Conservation (phyloP, 108 stramenopile genomes). For the Skeletonema costatum region DNA sequence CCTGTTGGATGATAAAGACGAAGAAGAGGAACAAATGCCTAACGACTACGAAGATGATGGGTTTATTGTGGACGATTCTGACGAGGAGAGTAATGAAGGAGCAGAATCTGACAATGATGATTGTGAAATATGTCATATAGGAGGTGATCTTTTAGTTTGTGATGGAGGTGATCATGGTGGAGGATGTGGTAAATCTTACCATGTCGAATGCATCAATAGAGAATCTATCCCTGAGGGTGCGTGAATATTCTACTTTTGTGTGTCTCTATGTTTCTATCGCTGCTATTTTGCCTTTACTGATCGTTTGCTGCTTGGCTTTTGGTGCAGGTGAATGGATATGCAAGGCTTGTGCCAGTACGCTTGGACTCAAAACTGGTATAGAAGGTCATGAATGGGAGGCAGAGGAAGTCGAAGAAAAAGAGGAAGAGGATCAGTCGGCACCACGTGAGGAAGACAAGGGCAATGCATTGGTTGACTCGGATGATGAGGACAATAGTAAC, state of each 20-base stretch:
- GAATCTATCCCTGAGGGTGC: slow-evolving; percentile 47
- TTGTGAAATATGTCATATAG: slow-evolving; percentile 54
- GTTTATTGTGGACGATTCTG: slow-evolving; percentile 49
- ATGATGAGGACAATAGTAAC: not conserved
- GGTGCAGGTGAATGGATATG: slow-evolving; percentile 70
- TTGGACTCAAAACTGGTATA: slow-evolving; percentile 40
- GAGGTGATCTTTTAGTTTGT: slow-evolving; percentile 68
- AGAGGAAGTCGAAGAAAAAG: not conserved
- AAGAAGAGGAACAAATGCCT: slow-evolving; percentile 46
- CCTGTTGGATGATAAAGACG: slow-evolving; percentile 30
- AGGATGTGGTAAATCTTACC: slow-evolving; percentile 64
- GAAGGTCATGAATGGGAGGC: slow-evolving; percentile 52
- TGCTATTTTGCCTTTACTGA: not conserved
- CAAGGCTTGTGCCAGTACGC: slow-evolving; percentile 47
- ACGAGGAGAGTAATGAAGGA: slow-evolving; percentile 13
- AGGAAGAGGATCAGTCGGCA: not conserved
- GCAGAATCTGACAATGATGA: slow-evolving; percentile 46
- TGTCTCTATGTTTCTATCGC: not conserved
- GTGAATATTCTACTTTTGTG: not conserved
- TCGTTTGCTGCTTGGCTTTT: not conserved
- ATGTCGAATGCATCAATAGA: slow-evolving; percentile 54
- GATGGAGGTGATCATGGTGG: slow-evolving; percentile 57
- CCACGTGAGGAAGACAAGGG: not conserved
- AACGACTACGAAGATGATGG: slow-evolving; percentile 67
- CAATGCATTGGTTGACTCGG: slow-evolving; percentile 14